Percentiles rank a stretch among this genome's conserved stretches.
These are phyloP conservation scores for Fraxinus baroniana DNA, from an alignment of 305 asterid genomes.

Conservation along the genomic window DNA sequence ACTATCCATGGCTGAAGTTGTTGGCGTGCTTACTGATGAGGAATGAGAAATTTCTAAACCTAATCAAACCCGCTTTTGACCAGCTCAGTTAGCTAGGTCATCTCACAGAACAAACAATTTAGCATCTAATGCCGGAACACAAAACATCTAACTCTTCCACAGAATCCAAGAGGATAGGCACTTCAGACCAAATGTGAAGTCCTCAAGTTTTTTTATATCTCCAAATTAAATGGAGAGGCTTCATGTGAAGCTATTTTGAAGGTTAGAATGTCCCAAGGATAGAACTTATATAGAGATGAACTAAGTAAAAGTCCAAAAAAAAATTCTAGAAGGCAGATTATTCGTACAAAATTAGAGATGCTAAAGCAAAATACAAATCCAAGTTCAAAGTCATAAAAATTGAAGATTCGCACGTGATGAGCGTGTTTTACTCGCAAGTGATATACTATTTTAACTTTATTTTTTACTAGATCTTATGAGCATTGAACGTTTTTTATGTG, in stretches of 20 bases:
- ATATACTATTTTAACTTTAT: too few relatives aligned
- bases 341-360: background rate
- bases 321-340: background rate
- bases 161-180: conserved; percentile 28
- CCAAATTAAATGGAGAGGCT: background rate
- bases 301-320: background rate
- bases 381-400: background rate
- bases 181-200: conserved; percentile 36
- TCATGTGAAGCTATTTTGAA: background rate
- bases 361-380: background rate
- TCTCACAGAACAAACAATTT: conserved; percentile 40
- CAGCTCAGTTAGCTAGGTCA: conserved; percentile 27
- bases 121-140: conserved; percentile 25
- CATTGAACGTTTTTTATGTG: too few relatives aligned
- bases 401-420: background rate
- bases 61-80: conserved; percentile 43
- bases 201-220: background rate
- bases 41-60: conserved; percentile 48
- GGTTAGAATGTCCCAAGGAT: background rate
- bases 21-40: conserved; percentile 48
- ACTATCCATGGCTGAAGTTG: conserved; percentile 58
- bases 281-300: background rate
- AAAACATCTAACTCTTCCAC: conserved; percentile 37
- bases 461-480: too few relatives aligned
- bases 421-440: too few relatives aligned